These are phyloP conservation scores for Ceratobasidium sp. DNA, from an alignment of 1,284 basidiomycete species.

Conservation along the genomic window DNA sequence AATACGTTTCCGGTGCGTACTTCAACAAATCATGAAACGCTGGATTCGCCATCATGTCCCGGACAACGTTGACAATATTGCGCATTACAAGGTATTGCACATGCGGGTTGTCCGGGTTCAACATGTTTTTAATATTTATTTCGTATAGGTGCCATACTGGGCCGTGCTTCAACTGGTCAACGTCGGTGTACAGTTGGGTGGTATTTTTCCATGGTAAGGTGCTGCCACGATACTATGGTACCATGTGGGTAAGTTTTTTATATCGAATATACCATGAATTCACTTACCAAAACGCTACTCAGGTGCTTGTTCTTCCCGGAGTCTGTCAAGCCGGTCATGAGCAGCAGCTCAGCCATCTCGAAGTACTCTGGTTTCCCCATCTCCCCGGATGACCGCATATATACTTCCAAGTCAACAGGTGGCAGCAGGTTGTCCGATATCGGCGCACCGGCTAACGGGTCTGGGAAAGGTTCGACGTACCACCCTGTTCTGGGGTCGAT, in stretches of 20 bases:
- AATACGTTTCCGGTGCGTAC: slow-evolving; percentile 7
- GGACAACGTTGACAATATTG: not conserved
- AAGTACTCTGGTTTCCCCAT: not conserved
- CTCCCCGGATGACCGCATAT: not conserved
- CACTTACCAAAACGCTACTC: slow-evolving; percentile 2
- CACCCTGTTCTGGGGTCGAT: too few relatives aligned
- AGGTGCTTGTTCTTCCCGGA: not conserved
- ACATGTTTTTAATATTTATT: not conserved
- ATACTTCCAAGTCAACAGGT: not conserved
- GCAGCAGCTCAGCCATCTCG: slow-evolving; percentile 10
- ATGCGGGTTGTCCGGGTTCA: too few relatives aligned
- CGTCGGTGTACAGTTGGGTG: not conserved
- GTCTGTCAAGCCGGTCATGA: slow-evolving; percentile 12
- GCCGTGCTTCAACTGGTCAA: slow-evolving; percentile 5
- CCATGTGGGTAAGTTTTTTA: not conserved
- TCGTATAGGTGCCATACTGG: not conserved
- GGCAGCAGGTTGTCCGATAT: not conserved
- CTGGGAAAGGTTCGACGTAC: not conserved
- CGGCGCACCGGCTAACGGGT: not conserved
- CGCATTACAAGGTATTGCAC: slow-evolving; percentile 2
- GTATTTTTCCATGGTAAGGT: not conserved
- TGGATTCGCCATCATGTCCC: slow-evolving; percentile 2
- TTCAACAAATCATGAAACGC: not conserved
- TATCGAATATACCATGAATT: not conserved
- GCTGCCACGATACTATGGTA: not conserved